A percentile compares a stretch with the other conserved stretches of the same genome.
Conservation (phyloP, 208 protist genomes). For the Histomonas meleagridis region DNA sequence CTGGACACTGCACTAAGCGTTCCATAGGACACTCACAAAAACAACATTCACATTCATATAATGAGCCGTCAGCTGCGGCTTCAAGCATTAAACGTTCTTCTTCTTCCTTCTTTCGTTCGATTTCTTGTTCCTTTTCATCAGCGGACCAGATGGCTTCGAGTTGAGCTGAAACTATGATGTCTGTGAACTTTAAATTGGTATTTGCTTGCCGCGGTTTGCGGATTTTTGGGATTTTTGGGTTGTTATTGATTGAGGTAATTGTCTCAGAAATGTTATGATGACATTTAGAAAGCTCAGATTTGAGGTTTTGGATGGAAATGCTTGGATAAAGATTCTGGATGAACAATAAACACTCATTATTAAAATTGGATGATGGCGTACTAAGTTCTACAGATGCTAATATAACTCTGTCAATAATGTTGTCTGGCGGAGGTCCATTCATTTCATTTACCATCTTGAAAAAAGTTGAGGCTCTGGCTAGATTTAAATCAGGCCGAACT, state of each 20-base stretch:
- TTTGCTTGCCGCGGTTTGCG: background rate
- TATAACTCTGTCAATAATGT: background rate
- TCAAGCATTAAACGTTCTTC: background rate
- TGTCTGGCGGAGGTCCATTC: background rate
- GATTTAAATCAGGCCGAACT: background rate
- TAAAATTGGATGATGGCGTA: background rate
- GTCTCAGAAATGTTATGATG: background rate
- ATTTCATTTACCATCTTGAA: background rate
- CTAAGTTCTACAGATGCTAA: background rate
- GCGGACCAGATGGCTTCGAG: background rate
- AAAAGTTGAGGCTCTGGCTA: background rate
- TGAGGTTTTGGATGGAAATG: background rate
- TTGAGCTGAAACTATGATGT: background rate
- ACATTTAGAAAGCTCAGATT: no score
- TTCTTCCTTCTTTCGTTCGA: background rate
- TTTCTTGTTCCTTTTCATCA: background rate
- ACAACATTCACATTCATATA: constrained; percentile 6
- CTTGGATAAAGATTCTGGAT: background rate
- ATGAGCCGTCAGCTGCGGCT: background rate
- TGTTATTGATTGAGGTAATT: background rate
- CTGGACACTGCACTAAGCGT: background rate
- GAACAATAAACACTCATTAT: background rate
- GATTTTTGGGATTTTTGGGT: background rate
- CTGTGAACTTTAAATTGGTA: background rate
- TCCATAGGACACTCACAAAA: constrained; percentile 9